Evolutionary conservation across 129 eudicot species (phyloP).

Genomic region (Ambrosia artemisiifolia): DNA sequence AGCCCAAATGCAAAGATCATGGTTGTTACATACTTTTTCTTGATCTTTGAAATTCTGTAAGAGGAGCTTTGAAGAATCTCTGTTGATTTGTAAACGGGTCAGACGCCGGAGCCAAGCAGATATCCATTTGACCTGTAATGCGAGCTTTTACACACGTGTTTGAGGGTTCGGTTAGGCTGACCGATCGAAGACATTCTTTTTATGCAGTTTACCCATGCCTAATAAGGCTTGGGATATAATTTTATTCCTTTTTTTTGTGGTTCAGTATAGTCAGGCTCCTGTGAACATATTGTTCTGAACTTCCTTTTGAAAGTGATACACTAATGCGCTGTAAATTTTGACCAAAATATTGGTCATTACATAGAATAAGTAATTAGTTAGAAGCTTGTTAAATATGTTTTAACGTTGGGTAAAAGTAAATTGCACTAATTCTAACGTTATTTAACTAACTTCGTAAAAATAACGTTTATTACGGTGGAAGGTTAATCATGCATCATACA

Average conservation of each 20-base stretch:
- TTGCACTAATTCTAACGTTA: too few relatives aligned
- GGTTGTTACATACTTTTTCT: background rate
- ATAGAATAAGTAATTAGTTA: background rate
- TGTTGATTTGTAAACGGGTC: background rate
- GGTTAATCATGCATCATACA: too few relatives aligned
- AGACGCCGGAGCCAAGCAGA: slow-evolving; percentile 11
- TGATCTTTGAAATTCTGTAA: slow-evolving; percentile 5
- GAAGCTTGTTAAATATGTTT: background rate
- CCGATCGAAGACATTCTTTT: slow-evolving; percentile 8
- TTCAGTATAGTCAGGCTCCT: background rate
- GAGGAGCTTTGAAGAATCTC: slow-evolving; percentile 1
- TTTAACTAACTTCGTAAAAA: too few relatives aligned
- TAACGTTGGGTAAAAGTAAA: background rate
- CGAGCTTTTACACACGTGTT: slow-evolving; percentile 5
- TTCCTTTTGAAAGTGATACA: background rate
- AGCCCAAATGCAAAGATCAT: slow-evolving; percentile 12
- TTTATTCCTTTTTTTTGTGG: background rate
- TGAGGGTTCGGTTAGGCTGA: slow-evolving; percentile 15
- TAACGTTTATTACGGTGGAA: too few relatives aligned
- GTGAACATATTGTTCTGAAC: slow-evolving; percentile 8
- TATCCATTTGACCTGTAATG: slow-evolving; percentile 10
- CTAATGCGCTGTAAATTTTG: slow-evolving; percentile 1
- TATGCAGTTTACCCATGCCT: background rate
- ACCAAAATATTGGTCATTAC: background rate
- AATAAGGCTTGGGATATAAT: slow-evolving; percentile 16